Conservation (phyloP, 83 land plant genomes). For the Diphasiastrum complanatum region DNA sequence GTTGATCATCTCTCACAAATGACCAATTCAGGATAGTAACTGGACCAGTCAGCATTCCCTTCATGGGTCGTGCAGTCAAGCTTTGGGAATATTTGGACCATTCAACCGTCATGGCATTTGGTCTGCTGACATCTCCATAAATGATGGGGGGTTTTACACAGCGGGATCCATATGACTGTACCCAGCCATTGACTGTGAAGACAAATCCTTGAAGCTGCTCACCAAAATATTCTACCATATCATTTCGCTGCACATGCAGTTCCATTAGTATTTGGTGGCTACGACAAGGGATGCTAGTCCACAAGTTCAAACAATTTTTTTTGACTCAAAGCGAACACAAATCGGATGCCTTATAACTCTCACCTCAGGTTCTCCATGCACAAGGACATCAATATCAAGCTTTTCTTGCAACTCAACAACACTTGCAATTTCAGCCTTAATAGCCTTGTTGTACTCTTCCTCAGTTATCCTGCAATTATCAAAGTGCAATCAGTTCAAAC, state of each 20-base stretch:
- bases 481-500: neutral
- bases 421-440: slow-evolving; percentile 11
- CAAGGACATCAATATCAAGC: slow-evolving; percentile 13
- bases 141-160: slow-evolving; percentile 15
- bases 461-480: neutral
- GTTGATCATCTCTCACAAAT: slow-evolving; percentile 13
- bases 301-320: neutral
- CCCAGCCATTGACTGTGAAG: slow-evolving; percentile 16
- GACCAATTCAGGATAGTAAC: slow-evolving; percentile 15
- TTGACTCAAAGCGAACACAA: no score
- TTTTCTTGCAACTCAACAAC: slow-evolving; percentile 11
- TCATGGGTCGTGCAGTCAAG: no score
- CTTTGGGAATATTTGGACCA: slow-evolving; percentile 11
- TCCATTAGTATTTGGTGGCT: neutral
- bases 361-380: slow-evolving; percentile 16
- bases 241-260: slow-evolving; percentile 1
- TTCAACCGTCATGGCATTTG: slow-evolving; percentile 15
- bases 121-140: slow-evolving; percentile 14
- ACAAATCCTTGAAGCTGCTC: slow-evolving; percentile 15
- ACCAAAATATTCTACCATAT: no score
- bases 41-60: slow-evolving; percentile 17
- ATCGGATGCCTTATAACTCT: neutral
- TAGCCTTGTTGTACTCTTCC: slow-evolving; percentile 14
- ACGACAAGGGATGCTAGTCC: neutral
- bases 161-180: slow-evolving; percentile 13